Evolutionary conservation across 257 asterid genomes (phyloP), one percentile per base, ranked within the genome.

Genomic region (Solanum acaule): DNA sequence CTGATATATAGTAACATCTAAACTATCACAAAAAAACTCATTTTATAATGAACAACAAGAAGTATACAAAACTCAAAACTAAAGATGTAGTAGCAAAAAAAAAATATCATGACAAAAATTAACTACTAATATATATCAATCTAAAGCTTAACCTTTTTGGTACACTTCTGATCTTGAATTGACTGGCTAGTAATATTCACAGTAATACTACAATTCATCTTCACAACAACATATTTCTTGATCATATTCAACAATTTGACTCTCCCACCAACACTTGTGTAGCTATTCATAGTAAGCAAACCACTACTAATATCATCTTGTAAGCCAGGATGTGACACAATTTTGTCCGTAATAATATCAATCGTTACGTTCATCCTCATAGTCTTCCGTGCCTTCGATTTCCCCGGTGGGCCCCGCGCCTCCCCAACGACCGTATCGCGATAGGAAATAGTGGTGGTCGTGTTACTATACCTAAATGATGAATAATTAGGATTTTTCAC

Each of bases 401-500:
- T 91, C 83, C 99, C 99, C 10, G 98, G 90, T 3, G 97, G 98
- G 6, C 97, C 95, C 22, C 94, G 91, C 27, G 96, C 99, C 89
- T 94, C 98, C 4, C 99, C 99, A 86, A 95, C 88, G 88, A 77
- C 86, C 4, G 88, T 78, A 9, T 94, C 96, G n/a, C 89, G 92
- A 90, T 94, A 96, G 88, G 22, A 94, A 6, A 96, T 88, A 25
- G 94, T 76, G 22, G 97, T 91, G 70, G 95, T 94, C 29, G 98
- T 94, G 94, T 96, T 94, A 85, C 20, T 86, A 76, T 92, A 96
- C 92, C 59, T 88, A 92, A 96, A 94, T 23, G 95, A 91, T 2
- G 98, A 95, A 87, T 59, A 93, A 34, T 96, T 96, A 1, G 98
- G 98, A 59, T 96, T 96, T 92, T 89, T 95, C 86, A 96, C 97